These are phyloP conservation scores for Tricharina praecox DNA, from an alignment of 495 filamentous ascomycete genomes.

Conservation along the genomic window DNA sequence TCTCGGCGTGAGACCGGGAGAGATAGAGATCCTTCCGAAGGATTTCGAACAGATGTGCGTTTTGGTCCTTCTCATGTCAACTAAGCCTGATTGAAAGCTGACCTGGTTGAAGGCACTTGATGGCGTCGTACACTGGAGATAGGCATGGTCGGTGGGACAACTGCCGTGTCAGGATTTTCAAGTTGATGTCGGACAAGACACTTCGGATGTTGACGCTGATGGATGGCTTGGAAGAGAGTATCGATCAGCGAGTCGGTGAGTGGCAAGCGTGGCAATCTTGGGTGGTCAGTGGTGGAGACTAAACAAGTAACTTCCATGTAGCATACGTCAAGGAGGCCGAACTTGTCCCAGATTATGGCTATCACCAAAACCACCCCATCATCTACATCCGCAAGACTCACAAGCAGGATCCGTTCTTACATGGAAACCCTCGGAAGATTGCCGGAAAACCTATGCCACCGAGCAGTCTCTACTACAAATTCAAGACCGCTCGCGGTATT, in stretches of 20 bases:
- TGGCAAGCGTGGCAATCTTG: too few species aligned
- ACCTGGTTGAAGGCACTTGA: constrained; percentile 6
- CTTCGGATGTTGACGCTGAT: constrained; percentile 17
- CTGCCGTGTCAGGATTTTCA: constrained; percentile 17
- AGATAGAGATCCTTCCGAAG: constrained; percentile 14
- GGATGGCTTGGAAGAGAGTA: constrained; percentile 11
- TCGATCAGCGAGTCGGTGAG: constrained; percentile 15
- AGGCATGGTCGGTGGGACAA: constrained; percentile 17
- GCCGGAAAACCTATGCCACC: constrained; percentile 6
- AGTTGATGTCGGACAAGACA: constrained; percentile 1
- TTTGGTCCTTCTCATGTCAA: neutral
- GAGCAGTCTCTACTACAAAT: constrained; percentile 15
- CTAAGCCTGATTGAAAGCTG: too few species aligned
- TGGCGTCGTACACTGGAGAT: constrained; percentile 18
- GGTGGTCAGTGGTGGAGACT: too few species aligned
- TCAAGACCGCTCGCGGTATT: constrained; percentile 14
- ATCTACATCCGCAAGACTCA: constrained; percentile 14
- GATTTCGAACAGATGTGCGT: constrained; percentile 13
- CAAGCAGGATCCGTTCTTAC: constrained; percentile 1
- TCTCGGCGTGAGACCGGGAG: constrained; percentile 11
- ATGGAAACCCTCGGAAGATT: constrained; percentile 2
- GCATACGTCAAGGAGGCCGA: constrained; percentile 13
- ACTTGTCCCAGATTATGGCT: constrained; percentile 20
- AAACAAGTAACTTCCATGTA: constrained; percentile 4
- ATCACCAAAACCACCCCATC: constrained; percentile 16